Evolutionary conservation across 2,329 filamentous ascomycete species (phyloP).

Genomic region (Neofusicoccum parvum): DNA sequence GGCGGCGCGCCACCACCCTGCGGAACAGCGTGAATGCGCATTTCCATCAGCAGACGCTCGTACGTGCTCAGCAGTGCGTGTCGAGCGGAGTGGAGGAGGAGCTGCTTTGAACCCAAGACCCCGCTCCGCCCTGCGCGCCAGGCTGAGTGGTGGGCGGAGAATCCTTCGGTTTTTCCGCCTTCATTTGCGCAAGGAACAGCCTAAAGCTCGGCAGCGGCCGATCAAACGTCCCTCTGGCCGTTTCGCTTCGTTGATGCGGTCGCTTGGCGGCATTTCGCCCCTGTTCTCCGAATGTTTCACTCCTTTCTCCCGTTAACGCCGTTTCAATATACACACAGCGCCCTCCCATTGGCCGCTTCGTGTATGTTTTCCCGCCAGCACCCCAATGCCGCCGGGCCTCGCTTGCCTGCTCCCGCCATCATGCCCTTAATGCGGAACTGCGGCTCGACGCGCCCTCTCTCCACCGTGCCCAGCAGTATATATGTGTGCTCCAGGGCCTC

Average conservation of each 20-base stretch:
- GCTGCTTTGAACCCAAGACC: background rate
- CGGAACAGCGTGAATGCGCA: background rate
- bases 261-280: slow-evolving; percentile 16
- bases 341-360: slow-evolving; percentile 1
- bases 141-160: slow-evolving; percentile 5
- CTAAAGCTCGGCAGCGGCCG: slow-evolving; percentile 9
- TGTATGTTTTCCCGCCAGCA: slow-evolving; percentile 14
- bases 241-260: background rate
- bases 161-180: slow-evolving; percentile 5
- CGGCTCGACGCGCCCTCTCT: slow-evolving; percentile 4
- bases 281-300: slow-evolving; percentile 12
- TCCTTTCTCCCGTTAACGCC: slow-evolving; percentile 1
- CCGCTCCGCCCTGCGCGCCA: slow-evolving; percentile 6
- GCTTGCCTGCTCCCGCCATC: background rate
- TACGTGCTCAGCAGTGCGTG: background rate
- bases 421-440: slow-evolving; percentile 11
- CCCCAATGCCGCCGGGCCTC: slow-evolving; percentile 10
- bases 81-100: background rate
- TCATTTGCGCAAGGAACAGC: slow-evolving; percentile 10
- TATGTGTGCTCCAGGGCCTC: background rate
- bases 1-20: background rate
- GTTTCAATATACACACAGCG: slow-evolving; percentile 9
- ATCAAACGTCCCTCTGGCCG: slow-evolving; percentile 11
- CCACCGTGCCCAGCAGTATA: slow-evolving; percentile 8
- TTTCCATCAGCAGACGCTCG: background rate